These are phyloP conservation scores for Alternaria incomplexa DNA, from an alignment of 2,329 filamentous ascomycete species.

Conservation along the genomic window DNA sequence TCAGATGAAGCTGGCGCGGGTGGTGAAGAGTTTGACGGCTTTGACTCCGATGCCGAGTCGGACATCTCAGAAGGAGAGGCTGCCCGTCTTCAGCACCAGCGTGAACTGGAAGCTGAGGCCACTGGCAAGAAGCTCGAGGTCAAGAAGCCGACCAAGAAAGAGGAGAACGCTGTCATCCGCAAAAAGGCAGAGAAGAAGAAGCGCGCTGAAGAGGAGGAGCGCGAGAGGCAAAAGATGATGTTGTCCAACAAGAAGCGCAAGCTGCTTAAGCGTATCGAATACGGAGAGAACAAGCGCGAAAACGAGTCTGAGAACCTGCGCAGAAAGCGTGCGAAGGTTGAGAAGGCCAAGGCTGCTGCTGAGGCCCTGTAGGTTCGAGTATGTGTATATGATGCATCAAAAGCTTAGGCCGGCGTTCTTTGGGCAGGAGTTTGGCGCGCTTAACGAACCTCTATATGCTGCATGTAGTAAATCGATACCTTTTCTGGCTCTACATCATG, in stretches of 20 bases:
- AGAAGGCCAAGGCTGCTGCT: conserved; percentile 59
- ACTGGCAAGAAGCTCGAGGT: conserved; percentile 65
- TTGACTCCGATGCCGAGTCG: conserved; percentile 57
- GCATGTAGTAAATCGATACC: conserved; percentile 6
- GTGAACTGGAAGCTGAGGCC: conserved; percentile 91
- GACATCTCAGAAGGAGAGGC: conserved; percentile 62
- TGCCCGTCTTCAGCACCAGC: conserved; percentile 75
- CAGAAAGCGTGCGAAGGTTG: conserved; percentile 87
- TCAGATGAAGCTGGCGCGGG: conserved; percentile 36
- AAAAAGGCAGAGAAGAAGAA: conserved; percentile 67
- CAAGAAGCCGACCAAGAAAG: conserved; percentile 52
- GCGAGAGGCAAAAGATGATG: conserved; percentile 97
- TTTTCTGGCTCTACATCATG: background rate
- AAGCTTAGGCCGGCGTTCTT: conserved; percentile 23
- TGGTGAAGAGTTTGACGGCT: conserved; percentile 54
- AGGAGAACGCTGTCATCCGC: conserved; percentile 71
- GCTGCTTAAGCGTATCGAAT: conserved; percentile 96
- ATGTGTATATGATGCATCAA: conserved; percentile 13
- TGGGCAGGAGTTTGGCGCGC: conserved; percentile 16
- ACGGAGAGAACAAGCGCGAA: conserved; percentile 92
- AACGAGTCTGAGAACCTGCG: conserved; percentile 86
- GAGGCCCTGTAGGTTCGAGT: conserved; percentile 24
- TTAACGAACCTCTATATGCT: conserved; percentile 8
- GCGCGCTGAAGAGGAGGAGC: conserved; percentile 77
- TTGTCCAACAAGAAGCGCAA: conserved; percentile 97